phyloP scores from a whole-genome alignment of 306 rosid genomes.

The Rosa rugosa region DNA sequence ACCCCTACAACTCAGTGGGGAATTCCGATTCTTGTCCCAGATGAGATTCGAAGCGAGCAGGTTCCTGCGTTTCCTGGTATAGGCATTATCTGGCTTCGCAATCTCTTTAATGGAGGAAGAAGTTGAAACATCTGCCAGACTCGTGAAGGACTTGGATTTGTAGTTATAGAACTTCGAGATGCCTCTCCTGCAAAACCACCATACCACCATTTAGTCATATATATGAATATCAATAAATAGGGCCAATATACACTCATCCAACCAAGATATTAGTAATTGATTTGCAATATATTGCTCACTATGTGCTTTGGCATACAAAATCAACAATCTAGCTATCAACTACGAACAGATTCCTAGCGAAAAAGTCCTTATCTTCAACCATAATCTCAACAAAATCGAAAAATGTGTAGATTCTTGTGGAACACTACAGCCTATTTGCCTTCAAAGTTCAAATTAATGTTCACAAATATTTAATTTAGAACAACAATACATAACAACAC shows the following conservation, averaged over 20 bases:
- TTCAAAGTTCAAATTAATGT: background rate
- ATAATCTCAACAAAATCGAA: no score
- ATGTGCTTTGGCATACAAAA: background rate
- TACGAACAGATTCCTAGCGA: no score
- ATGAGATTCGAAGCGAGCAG: constrained; percentile 52
- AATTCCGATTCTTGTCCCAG: constrained; percentile 63
- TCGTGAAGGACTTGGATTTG: constrained; percentile 77
- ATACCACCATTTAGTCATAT: background rate
- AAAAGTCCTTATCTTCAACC: no score
- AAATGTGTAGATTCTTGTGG: no score
- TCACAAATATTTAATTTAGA: background rate
- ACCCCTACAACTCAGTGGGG: constrained; percentile 47
- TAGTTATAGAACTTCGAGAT: constrained; percentile 75
- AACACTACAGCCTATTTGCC: no score
- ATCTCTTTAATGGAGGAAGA: constrained; percentile 53
- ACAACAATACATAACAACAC: background rate
- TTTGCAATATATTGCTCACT: no score
- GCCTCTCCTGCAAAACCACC: constrained; percentile 59
- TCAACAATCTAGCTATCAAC: no score
- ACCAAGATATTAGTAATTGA: background rate
- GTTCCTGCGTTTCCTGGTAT: constrained; percentile 66
- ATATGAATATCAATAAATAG: background rate
- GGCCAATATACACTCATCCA: background rate
- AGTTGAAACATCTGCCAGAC: constrained; percentile 54
- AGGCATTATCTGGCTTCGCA: constrained; percentile 81